A percentile compares a stretch with the other conserved stretches of the same genome.
Evolutionary conservation across 2,329 filamentous ascomycete genomes (phyloP).

Genomic region (Fusarium sp.): DNA sequence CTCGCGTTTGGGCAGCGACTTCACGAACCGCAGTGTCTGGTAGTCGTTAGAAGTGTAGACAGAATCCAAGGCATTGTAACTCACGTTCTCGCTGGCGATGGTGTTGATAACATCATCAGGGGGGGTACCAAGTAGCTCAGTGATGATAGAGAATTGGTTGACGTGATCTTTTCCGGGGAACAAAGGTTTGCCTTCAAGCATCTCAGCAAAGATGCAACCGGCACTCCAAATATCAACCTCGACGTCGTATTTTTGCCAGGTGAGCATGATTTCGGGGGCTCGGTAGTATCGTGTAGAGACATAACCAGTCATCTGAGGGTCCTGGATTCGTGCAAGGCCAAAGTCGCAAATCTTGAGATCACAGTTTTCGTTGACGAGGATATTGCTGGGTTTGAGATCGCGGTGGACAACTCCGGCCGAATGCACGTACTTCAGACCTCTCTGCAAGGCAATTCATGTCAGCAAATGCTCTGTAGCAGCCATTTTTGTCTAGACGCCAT

Average conservation of each 20-base stretch:
- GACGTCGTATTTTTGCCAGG: constrained; percentile 99
- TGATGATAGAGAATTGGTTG: constrained; percentile 99
- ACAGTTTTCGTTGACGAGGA: constrained; percentile 99
- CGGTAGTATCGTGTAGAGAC: constrained; percentile 99
- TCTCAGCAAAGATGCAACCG: constrained; percentile 98
- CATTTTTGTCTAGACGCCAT: background rate
- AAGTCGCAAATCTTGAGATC: constrained; percentile 99
- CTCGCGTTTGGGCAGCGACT: constrained; percentile 94
- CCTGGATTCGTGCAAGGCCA: constrained; percentile 94
- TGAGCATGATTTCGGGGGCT: constrained; percentile 99
- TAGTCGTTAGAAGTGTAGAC: constrained; percentile 28
- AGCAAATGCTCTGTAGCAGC: constrained; percentile 4
- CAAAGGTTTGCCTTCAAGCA: constrained; percentile 97
- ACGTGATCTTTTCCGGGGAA: constrained; percentile 99
- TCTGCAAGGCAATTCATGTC: constrained; percentile 60
- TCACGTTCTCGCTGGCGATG: constrained; percentile 96
- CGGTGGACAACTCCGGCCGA: constrained; percentile 97
- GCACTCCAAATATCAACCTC: constrained; percentile 99
- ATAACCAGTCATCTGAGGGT: constrained; percentile 99
- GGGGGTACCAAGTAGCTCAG: constrained; percentile 92
- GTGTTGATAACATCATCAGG: constrained; percentile 99
- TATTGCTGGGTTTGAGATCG: constrained; percentile 98
- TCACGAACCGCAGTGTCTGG: constrained; percentile 94
- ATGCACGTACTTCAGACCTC: constrained; percentile 98
- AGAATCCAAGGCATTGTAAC: constrained; percentile 43